phyloP scores from a whole-genome alignment of 2,329 filamentous ascomycete species.

The Aspergillus ochraceus region DNA sequence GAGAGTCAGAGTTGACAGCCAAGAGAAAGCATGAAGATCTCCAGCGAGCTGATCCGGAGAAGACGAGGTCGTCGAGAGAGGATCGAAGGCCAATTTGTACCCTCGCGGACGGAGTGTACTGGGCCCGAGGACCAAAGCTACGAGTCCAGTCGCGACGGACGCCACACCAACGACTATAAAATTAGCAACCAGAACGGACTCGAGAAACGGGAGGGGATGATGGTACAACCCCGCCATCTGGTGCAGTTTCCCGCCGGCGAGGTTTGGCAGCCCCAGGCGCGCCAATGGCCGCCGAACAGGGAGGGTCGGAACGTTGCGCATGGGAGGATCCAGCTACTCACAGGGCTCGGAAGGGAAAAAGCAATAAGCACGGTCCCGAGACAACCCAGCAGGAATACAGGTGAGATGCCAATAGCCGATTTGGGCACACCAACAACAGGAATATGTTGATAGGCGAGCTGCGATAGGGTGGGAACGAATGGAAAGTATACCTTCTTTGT shows the following conservation, averaged over 20 bases:
- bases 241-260: background rate
- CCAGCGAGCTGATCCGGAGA: background rate
- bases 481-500: background rate
- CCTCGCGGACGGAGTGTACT: background rate
- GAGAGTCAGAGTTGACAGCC: background rate
- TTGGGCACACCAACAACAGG: background rate
- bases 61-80: background rate
- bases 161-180: background rate
- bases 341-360: background rate
- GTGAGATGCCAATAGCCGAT: background rate
- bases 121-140: background rate
- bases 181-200: background rate
- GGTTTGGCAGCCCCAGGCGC: background rate
- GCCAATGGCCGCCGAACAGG: background rate
- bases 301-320: background rate
- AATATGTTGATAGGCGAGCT: background rate
- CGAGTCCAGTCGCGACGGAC: background rate
- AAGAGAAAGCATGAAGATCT: background rate
- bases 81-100: slow-evolving; percentile 3
- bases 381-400: background rate
- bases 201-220: background rate
- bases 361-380: background rate
- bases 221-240: background rate
- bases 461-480: background rate
- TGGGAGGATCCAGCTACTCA: background rate